Conservation (phyloP, 2,329 filamentous ascomycete genomes). For the Dactylellina haptotyla region DNA sequence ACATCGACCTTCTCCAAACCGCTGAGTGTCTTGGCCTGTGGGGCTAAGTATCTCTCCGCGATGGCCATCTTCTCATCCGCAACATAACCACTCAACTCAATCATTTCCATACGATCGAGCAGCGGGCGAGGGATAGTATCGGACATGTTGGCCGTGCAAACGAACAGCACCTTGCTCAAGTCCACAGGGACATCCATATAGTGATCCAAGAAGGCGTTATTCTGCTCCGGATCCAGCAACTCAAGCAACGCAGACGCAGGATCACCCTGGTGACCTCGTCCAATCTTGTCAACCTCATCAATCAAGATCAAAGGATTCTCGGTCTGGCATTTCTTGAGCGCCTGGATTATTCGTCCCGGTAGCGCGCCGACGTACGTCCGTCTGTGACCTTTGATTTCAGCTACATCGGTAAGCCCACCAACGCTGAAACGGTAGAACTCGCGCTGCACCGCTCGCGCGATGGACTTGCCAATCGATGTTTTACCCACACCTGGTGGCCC, state of each 20-base stretch:
- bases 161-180: conserved; percentile 95
- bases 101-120: conserved; percentile 97
- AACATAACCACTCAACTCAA: conserved; percentile 94
- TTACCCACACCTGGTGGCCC: conserved; percentile 95
- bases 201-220: conserved; percentile 95
- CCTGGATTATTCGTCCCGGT: conserved; percentile 96
- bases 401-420: conserved; percentile 94
- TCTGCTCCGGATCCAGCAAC: conserved; percentile 94
- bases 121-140: conserved; percentile 95
- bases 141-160: conserved; percentile 98
- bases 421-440: conserved; percentile 99
- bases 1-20: conserved; percentile 92
- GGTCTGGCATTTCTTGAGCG: conserved; percentile 97
- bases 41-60: conserved; percentile 89
- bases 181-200: conserved; percentile 99
- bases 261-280: conserved; percentile 93
- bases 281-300: conserved; percentile 97
- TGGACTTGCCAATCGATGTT: conserved; percentile 98
- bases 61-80: conserved; percentile 99
- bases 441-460: conserved; percentile 90
- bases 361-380: conserved; percentile 96
- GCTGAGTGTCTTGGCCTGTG: conserved; percentile 91
- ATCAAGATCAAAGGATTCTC: conserved; percentile 97
- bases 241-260: conserved; percentile 94
- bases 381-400: conserved; percentile 97